Conservation (phyloP, 768 basidiomycete species). For the Grammothele lineata region DNA sequence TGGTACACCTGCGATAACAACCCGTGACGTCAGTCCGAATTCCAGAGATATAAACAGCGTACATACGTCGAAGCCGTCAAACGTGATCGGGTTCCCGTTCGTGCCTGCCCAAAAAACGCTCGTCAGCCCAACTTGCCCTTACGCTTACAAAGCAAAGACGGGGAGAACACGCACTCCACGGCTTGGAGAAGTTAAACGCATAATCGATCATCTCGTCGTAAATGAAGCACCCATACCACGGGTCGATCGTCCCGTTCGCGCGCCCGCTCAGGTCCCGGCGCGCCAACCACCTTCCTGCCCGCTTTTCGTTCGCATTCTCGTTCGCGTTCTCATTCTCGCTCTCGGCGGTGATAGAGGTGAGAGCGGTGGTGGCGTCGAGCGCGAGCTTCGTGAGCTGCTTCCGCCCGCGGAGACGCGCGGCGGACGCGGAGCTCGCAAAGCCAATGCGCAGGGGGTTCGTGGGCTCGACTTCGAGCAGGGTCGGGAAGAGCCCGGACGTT, state of each 20-base stretch:
- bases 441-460: neutral
- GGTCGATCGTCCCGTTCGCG: conserved; percentile 45
- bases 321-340: neutral
- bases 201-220: conserved; percentile 68
- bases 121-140: neutral
- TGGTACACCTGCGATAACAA: conserved; percentile 21
- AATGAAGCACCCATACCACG: conserved; percentile 46
- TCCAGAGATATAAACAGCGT: neutral
- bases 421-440: neutral
- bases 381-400: conserved; percentile 1
- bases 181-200: conserved; percentile 66
- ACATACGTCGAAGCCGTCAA: conserved; percentile 15
- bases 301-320: neutral
- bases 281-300: neutral
- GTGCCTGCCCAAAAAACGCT: too few relatives aligned
- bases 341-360: too few relatives aligned
- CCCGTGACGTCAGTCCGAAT: neutral
- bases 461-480: conserved; percentile 17
- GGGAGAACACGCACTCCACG: conserved; percentile 39
- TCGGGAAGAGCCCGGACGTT: conserved; percentile 41
- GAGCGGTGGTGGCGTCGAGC: neutral
- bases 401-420: neutral
- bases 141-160: neutral
- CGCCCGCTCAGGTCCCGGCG: conserved; percentile 43
- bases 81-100: too few relatives aligned